Percentiles rank a stretch among this genome's conserved stretches.
Conservation (phyloP, 2,329 filamentous ascomycete species). For the Elsinoe batatas region DNA sequence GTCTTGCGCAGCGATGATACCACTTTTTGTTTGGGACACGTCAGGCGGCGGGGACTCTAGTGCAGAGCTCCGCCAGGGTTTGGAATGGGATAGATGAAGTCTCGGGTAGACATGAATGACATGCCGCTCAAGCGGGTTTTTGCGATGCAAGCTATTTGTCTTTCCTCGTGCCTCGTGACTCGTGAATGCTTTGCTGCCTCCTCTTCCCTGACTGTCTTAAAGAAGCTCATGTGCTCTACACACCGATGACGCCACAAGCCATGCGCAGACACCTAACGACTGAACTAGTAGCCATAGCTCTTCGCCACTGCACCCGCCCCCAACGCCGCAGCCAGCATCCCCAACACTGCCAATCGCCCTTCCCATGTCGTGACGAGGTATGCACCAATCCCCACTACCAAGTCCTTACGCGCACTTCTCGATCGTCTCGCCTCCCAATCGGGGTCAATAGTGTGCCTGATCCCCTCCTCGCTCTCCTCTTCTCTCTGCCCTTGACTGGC, state of each 20-base stretch:
- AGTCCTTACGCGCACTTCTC: conserved; percentile 47
- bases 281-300: conserved; percentile 6
- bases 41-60: conserved; percentile 5
- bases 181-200: neutral
- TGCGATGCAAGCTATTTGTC: neutral
- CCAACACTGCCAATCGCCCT: conserved; percentile 32
- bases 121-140: neutral
- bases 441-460: conserved; percentile 41
- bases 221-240: neutral
- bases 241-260: too few relatives aligned
- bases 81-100: neutral
- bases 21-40: neutral
- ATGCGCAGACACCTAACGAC: too few relatives aligned
- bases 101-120: neutral
- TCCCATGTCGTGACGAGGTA: conserved; percentile 44
- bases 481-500: conserved; percentile 26
- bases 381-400: conserved; percentile 48
- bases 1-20: neutral
- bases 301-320: conserved; percentile 23
- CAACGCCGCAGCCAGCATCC: conserved; percentile 23
- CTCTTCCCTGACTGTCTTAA: neutral
- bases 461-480: conserved; percentile 20
- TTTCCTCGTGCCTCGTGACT: neutral
- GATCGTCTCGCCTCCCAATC: conserved; percentile 46
- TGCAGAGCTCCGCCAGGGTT: conserved; percentile 1